Conservation (phyloP, 148 eudicot species). For the Cornus controversa region DNA sequence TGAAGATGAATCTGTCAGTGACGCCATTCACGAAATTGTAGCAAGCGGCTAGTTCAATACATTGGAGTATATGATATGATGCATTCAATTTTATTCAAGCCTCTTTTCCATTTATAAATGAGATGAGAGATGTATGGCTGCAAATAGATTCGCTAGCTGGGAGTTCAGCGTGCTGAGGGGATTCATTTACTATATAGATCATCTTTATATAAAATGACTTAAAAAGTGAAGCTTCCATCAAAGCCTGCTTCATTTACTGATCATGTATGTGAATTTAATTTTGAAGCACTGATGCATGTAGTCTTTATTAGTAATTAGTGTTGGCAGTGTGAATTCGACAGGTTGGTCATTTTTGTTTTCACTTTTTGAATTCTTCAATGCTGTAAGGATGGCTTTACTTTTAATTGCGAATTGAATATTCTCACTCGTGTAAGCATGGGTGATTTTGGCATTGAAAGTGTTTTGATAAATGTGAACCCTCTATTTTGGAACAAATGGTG, state of each 20-base stretch:
- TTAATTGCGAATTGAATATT: neutral
- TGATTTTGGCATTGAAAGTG: neutral
- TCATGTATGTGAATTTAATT: neutral
- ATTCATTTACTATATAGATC: neutral
- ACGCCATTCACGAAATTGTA: constrained; percentile 91
- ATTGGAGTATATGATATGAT: neutral
- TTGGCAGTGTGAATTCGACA: neutral
- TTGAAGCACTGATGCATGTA: neutral
- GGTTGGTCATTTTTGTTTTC: neutral
- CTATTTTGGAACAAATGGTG: too few relatives aligned
- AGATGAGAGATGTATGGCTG: neutral
- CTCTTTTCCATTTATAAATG: neutral
- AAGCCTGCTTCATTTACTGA: neutral
- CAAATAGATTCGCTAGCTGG: neutral
- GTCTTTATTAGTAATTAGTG: neutral
- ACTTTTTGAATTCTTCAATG: too few relatives aligned
- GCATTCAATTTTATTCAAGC: neutral
- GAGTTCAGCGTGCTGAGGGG: constrained; percentile 1
- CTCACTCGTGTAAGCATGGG: neutral
- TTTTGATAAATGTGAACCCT: too few relatives aligned
- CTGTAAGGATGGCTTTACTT: neutral
- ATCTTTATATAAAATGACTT: neutral
- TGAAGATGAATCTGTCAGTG: constrained; percentile 83
- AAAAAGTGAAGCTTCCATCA: constrained; percentile 1
- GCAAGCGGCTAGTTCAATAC: constrained; percentile 62